Base-by-base conservation (phyloP, 805 yeast species). In the Zygoascus flipseniorum region DNA sequence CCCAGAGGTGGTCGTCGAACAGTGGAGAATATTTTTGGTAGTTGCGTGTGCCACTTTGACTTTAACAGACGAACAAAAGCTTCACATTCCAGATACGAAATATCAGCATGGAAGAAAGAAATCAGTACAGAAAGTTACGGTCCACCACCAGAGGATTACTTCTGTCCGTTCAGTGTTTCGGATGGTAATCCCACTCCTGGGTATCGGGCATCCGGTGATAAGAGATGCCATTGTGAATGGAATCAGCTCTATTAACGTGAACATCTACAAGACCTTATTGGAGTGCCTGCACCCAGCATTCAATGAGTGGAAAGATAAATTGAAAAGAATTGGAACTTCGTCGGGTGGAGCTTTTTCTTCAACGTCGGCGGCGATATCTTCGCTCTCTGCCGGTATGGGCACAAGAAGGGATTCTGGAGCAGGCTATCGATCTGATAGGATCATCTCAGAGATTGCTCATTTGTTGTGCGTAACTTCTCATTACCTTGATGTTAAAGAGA, bases 31-130 rank as follows among this genome's bases (percentile, higher is more conserved):
- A 2, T 93, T 85, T 64, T 70, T 93, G 62, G 85, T 92, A 46
- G 93, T 89, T 54, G 97, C 96, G 0, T 92, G 98, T 63, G 82
- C 92, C 18, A 88, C 97, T 0, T 69, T 93, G 57, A 93, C 99
- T 0, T 80, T 95, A 0, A 89, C 97, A 0, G 86, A 80, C 56
- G 96, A 89, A 54, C 97, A 89, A 64, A 81, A 86, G 60, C 69
- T 89, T 16, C 84, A 80, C 56, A 77, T 82, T n/a, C 83, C 86
- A 0, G 69, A 69, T 2, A 57, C 61, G 3, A 31, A 20, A 9
- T 46, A 31, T 19, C 54, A 52, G 26, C 95, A 86, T 61, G 82
- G 84, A 0, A 73, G 93, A 54, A 89, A 88, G 62, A 83, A 79
- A 61, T 83, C 92, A 0, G 82, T 85, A 60, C 96, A 86, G 56